Base-by-base conservation (phyloP, 2,329 filamentous ascomycete genomes). In the Fusarium aywerte region DNA sequence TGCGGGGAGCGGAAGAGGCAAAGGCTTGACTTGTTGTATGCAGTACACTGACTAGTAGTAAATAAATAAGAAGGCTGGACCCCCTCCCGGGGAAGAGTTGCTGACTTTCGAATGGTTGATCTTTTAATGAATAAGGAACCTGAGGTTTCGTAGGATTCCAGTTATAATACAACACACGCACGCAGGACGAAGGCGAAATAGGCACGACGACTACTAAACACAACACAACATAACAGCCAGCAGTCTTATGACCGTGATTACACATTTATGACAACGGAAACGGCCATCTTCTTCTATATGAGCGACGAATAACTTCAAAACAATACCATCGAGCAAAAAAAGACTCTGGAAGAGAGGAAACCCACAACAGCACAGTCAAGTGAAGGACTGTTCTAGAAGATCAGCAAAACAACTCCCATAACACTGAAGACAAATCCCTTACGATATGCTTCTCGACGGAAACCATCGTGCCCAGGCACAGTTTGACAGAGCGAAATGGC, bases 401-500 rank as follows among this genome's bases (percentile, higher is more conserved):
- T 16, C 33, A 33, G 35, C 33, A 48, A 33, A 33, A 18, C 44
- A 20, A 11, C 44, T n/a, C 32, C 25, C 25, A 15, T 16, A 53
- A 53, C 21, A 21, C 11, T 39, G 43, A 55, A 29, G 21, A 35
- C 15, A 20, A 49, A 35, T 38, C 31, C 35, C 21, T 9, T 36
- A 40, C 13, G 39, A 54, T 23, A 60, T 70, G 56, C 27, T 63
- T 29, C 45, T 67, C 21, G 78, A 80, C 72, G 80, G 77, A 44
- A 79, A 76, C 40, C 82, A 85, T 62, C 79, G 83, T 65, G 79
- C 85, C 33, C 83, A 86, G 65, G 82, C 82, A 27, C 81, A 85
- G 59, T 87, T 85, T 64, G 79, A 80, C 56, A 80, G 83, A 29
- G 81, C 85, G 16, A 78, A 78, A 73, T 88, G 86, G 86, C 79